phyloP scores from a whole-genome alignment of 306 rosid genomes.

The Biancaea sappan region DNA sequence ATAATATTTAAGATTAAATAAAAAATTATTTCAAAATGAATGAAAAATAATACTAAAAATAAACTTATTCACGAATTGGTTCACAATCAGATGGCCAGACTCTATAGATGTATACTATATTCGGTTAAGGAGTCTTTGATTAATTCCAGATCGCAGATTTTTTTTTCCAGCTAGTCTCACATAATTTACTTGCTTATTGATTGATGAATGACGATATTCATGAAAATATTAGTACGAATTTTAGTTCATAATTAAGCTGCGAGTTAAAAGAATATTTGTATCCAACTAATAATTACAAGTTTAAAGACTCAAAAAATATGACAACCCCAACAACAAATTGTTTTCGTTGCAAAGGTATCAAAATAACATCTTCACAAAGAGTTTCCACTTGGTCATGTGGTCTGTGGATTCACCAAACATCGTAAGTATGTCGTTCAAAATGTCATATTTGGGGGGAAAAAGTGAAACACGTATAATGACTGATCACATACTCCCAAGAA shows the following conservation, averaged over 20 bases:
- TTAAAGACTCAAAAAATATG: conserved; percentile 12
- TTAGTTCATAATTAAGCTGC: conserved; percentile 2
- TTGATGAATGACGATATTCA: not conserved
- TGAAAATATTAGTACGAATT: not conserved
- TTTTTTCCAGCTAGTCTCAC: too few relatives aligned
- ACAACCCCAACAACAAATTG: conserved; percentile 37
- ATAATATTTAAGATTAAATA: too few relatives aligned
- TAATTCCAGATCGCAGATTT: too few relatives aligned
- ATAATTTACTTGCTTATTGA: not conserved
- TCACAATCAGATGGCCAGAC: too few relatives aligned
- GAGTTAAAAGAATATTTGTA: not conserved
- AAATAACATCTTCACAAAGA: conserved; percentile 35
- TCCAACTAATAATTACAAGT: not conserved
- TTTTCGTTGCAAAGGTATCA: conserved; percentile 33
- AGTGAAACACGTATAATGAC: conserved; percentile 5
- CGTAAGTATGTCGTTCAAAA: conserved; percentile 32
- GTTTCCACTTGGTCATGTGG: conserved; percentile 34
- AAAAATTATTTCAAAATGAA: too few relatives aligned
- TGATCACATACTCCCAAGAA: conserved; percentile 30
- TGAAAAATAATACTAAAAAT: too few relatives aligned
- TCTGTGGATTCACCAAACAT: conserved; percentile 17
- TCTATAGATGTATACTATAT: too few relatives aligned
- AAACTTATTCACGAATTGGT: too few relatives aligned
- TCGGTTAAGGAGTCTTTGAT: too few relatives aligned
- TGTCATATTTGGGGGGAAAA: conserved; percentile 28